Evolutionary conservation across 345 rosid genomes (phyloP).

Genomic region (Mallotus nudiflorus): DNA sequence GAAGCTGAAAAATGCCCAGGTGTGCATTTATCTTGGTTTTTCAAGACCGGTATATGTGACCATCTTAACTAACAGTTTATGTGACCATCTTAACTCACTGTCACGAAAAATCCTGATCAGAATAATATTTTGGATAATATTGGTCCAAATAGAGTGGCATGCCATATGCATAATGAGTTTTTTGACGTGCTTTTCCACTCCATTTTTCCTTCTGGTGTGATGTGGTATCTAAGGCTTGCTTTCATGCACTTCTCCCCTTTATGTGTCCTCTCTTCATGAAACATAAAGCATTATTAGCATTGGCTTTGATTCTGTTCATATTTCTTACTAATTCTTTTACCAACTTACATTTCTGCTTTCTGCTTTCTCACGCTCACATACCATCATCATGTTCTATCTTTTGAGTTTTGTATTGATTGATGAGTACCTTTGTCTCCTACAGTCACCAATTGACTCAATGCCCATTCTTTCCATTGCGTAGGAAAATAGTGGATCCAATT

Average conservation of each 20-base stretch:
- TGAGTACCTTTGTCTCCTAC: neutral
- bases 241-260: neutral
- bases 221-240: no score
- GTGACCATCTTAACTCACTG: neutral
- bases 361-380: neutral
- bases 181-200: neutral
- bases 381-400: neutral
- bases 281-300: neutral
- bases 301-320: neutral
- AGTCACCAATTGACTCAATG: neutral
- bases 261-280: neutral
- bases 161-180: neutral
- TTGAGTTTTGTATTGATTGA: neutral
- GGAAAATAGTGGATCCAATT: no score
- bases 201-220: no score
- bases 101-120: neutral
- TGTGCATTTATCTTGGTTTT: conserved; percentile 23
- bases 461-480: neutral
- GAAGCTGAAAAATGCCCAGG: conserved; percentile 72
- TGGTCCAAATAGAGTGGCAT: neutral
- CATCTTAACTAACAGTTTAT: neutral
- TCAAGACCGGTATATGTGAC: neutral
- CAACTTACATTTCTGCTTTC: neutral
- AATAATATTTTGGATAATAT: no score
- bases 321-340: neutral